These are phyloP conservation scores for Podospora appendiculata DNA, from an alignment of 495 filamentous ascomycete genomes.

Conservation along the genomic window DNA sequence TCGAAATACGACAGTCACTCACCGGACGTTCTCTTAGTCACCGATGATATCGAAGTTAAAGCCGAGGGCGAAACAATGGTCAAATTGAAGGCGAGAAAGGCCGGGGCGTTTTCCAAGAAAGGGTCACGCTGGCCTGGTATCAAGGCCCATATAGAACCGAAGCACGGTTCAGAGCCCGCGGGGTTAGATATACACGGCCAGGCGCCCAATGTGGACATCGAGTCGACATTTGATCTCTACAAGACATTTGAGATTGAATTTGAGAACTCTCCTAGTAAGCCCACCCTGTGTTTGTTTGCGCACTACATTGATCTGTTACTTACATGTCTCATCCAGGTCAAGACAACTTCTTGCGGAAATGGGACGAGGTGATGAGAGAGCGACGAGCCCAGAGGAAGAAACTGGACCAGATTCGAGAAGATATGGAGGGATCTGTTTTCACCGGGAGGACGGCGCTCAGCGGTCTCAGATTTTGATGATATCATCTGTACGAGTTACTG, in stretches of 20 bases:
- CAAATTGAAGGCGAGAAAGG: constrained; percentile 20
- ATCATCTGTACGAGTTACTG: too few species aligned
- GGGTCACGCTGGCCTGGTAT: constrained; percentile 21
- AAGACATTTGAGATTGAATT: constrained; percentile 33
- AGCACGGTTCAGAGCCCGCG: constrained; percentile 16
- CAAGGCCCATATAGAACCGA: constrained; percentile 18
- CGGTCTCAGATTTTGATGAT: too few species aligned
- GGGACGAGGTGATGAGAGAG: constrained; percentile 26
- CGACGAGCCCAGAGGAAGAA: constrained; percentile 17
- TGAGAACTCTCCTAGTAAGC: constrained; percentile 27
- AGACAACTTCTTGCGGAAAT: constrained; percentile 24
- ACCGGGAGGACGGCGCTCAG: constrained; percentile 18
- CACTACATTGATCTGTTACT: neutral
- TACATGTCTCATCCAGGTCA: constrained; percentile 13
- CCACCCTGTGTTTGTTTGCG: neutral
- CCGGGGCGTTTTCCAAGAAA: constrained; percentile 12
- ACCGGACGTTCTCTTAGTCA: constrained; percentile 8
- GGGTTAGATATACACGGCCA: constrained; percentile 23
- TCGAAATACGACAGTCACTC: neutral
- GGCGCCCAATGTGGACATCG: constrained; percentile 15
- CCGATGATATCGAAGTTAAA: constrained; percentile 26
- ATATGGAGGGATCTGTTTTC: constrained; percentile 20
- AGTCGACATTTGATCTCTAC: constrained; percentile 21
- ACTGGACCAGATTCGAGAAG: constrained; percentile 22
- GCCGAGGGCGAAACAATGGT: constrained; percentile 19